Evolutionary conservation across 2,329 filamentous ascomycete species (phyloP), one percentile per base, ranked within the genome.

Genomic region (Malbranchea cinnamomea): DNA sequence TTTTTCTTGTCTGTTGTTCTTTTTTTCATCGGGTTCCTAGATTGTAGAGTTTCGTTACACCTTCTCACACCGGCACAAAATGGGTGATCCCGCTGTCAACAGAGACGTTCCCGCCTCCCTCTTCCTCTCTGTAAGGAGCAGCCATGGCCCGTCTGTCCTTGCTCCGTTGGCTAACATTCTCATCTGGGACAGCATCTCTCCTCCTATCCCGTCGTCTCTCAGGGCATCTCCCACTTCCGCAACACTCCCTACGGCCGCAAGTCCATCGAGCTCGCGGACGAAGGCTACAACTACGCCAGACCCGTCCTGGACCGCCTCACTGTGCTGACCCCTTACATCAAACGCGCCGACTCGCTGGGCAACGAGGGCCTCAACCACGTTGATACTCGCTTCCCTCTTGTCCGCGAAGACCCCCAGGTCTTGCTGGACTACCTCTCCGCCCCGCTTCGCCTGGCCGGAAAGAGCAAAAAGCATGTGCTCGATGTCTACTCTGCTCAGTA

Each of bases 261-360:
- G 60, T 85, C 83, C 24, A 62, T 94, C 50, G 67, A 78, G 45
- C 59, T 89, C 39, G 71, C 77, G 53, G 71, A 79, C 50, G 70
- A 74, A 37, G 75, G 76, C 46, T 92, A 85, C 65, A 63, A 73
- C 49, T 67, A 93, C 47, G 77, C 78, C 51, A 77, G 75, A 43
- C 82, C 84, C 12, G 59, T 93, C 39, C 59, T 87, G 32, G 79
- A 81, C 16, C 83, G 82, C 58, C 62, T 94, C 45, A 57, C 73
- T 45, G 89, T 81, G 53, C 69, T 92, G 39, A 74, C 75, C 30
- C 85, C 87, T 1, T 94, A 94, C 57, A 69, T 92, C 41, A 65
- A 72, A 52, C 82, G 76, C 54, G 85, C 75, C 48, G 89, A 95
- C 53, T 59, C 70, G 35, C 59, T 92, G 30, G 79, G 77, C 41